Conservation (phyloP, 345 rosid species). For the Eucalyptus regnans region DNA sequence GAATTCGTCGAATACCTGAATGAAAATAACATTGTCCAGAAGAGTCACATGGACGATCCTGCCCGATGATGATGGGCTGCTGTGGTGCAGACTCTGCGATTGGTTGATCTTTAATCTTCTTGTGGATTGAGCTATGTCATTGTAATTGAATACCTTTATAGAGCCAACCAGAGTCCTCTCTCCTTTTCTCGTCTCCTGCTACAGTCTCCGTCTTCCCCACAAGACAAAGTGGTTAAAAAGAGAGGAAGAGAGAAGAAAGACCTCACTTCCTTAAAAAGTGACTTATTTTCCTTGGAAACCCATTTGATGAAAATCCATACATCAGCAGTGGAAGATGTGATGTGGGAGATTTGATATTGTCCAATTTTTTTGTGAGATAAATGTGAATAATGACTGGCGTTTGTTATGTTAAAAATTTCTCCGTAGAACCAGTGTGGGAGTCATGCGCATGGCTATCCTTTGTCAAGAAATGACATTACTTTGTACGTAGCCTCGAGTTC, state of each 20-base stretch:
- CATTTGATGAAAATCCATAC: neutral
- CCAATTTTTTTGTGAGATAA: neutral
- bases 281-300: neutral
- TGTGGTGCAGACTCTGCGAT: neutral
- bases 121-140: neutral
- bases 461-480: neutral
- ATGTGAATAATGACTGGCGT: neutral
- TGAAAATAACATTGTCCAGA: slow-evolving; percentile 45
- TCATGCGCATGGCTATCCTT: neutral
- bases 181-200: neutral
- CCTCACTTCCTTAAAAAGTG: neutral
- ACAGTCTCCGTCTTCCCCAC: neutral
- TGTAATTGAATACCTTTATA: neutral
- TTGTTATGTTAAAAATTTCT: neutral
- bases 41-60: neutral
- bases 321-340: neutral
- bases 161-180: neutral
- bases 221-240: neutral
- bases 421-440: neutral
- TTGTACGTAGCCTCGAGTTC: neutral
- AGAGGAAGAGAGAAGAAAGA: neutral
- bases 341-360: neutral
- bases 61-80: neutral
- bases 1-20: slow-evolving; percentile 90
- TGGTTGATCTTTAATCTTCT: neutral